A percentile compares a stretch with the other conserved stretches of the same genome.
Conservation (phyloP, 1,139 yeast species). For the Fermentozyma sake region DNA sequence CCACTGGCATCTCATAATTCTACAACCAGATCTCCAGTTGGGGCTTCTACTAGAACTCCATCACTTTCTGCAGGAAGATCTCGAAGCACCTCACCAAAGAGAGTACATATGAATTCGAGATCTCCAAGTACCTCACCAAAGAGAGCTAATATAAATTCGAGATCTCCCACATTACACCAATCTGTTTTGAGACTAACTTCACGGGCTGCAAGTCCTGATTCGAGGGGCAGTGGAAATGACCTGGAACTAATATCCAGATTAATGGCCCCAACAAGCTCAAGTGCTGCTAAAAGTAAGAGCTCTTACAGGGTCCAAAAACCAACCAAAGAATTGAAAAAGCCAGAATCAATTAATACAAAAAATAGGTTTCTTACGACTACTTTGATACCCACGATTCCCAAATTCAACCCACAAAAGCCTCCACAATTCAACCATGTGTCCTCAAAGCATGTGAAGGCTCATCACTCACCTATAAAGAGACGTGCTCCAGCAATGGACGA, state of each 20-base stretch:
- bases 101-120: constrained; percentile 3
- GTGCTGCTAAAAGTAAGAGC: constrained; percentile 22
- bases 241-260: constrained; percentile 15
- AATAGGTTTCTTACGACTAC: constrained; percentile 36
- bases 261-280: constrained; percentile 26
- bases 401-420: constrained; percentile 10
- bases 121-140: too few relatives aligned
- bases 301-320: constrained; percentile 6
- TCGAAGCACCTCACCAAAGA: too few relatives aligned
- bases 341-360: constrained; percentile 10
- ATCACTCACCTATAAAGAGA: constrained; percentile 12
- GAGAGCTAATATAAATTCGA: too few relatives aligned
- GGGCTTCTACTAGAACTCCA: neutral
- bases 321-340: constrained; percentile 6
- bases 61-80: too few relatives aligned
- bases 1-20: constrained; percentile 1
- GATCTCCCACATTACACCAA: too few relatives aligned
- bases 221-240: too few relatives aligned
- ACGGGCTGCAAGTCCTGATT: too few relatives aligned
- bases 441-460: constrained; percentile 1
- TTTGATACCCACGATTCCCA: constrained; percentile 24
- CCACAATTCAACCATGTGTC: constrained; percentile 3
- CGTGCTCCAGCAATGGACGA: constrained; percentile 7
- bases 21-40: constrained; percentile 1
- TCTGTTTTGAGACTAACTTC: too few relatives aligned